These are phyloP conservation scores for Salix koriyanagi DNA, from an alignment of 345 rosid species.

Conservation along the genomic window DNA sequence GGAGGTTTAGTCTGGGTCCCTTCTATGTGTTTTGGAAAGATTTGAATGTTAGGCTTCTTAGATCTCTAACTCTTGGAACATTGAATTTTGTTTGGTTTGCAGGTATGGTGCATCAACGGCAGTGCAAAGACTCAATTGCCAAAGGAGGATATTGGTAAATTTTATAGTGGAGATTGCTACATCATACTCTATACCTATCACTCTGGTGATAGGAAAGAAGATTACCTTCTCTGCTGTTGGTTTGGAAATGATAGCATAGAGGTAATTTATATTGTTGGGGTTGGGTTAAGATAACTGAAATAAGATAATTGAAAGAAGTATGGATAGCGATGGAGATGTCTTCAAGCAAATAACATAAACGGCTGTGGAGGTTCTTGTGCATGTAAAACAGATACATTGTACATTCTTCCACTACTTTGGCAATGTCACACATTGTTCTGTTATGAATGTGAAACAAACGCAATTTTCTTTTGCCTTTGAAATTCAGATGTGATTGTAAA, in stretches of 20 bases:
- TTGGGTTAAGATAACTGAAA: not conserved
- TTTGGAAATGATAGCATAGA: slow-evolving; percentile 81
- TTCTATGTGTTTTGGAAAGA: slow-evolving; percentile 11
- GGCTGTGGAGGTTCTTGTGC: not conserved
- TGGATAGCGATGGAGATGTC: not conserved
- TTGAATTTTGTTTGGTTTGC: slow-evolving; percentile 15
- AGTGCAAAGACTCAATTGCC: slow-evolving; percentile 69
- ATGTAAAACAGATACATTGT: not conserved
- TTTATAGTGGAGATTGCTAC: slow-evolving; percentile 94
- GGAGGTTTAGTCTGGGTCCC: slow-evolving; percentile 59
- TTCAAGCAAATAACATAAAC: not conserved
- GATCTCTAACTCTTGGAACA: not conserved
- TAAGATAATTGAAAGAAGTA: not conserved
- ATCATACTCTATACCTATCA: slow-evolving; percentile 82
- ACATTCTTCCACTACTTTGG: not conserved
- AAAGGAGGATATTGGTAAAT: slow-evolving; percentile 84
- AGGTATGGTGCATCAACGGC: slow-evolving; percentile 92
- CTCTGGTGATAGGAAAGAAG: slow-evolving; percentile 96
- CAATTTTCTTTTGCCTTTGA: not conserved
- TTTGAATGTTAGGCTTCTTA: slow-evolving; percentile 5
- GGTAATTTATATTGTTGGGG: slow-evolving; percentile 44
- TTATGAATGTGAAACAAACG: not conserved
- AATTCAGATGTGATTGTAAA: not conserved
- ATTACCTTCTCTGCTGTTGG: slow-evolving; percentile 89
- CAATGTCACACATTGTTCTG: not conserved